phyloP scores from a whole-genome alignment of 2,329 filamentous ascomycete species.

The Clonostachys solani region DNA sequence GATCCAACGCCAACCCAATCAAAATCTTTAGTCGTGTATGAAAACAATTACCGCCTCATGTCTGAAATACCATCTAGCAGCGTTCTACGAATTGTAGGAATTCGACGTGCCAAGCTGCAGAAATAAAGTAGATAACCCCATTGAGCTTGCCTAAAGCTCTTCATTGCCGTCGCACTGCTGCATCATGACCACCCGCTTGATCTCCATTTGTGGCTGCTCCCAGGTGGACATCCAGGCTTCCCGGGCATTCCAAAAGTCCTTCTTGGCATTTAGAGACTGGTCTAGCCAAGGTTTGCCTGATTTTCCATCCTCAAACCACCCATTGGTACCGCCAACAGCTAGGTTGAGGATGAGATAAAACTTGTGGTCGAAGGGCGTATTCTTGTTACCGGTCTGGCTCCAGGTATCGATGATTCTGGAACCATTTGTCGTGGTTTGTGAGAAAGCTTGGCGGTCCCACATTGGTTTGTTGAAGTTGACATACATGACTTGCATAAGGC shows the following conservation, averaged over 20 bases:
- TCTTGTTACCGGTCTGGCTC: slow-evolving; percentile 52
- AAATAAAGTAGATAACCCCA: too few relatives aligned
- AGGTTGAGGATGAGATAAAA: slow-evolving; percentile 77
- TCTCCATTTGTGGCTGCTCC: slow-evolving; percentile 62
- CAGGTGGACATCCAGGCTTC: slow-evolving; percentile 68
- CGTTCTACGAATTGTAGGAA: too few relatives aligned
- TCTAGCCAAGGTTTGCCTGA: slow-evolving; percentile 79
- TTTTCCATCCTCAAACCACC: slow-evolving; percentile 75
- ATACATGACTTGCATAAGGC: slow-evolving; percentile 77
- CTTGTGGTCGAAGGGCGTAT: slow-evolving; percentile 70
- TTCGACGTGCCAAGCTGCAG: too few relatives aligned
- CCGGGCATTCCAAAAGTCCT: slow-evolving; percentile 72
- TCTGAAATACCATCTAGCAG: too few relatives aligned
- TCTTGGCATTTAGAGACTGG: slow-evolving; percentile 57
- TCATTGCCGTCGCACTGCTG: slow-evolving; percentile 63
- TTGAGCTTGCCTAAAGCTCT: slow-evolving; percentile 28
- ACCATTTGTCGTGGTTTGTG: slow-evolving; percentile 58
- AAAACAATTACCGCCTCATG: too few relatives aligned
- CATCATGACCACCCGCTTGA: slow-evolving; percentile 68
- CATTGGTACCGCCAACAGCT: slow-evolving; percentile 73
- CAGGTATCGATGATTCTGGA: slow-evolving; percentile 61
- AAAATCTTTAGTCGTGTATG: too few relatives aligned
- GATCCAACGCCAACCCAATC: too few relatives aligned
- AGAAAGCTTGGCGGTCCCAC: slow-evolving; percentile 67
- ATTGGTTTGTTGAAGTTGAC: slow-evolving; percentile 66